Conservation (phyloP, 2,329 filamentous ascomycete species). For the Thermothelomyces thermophilus region DNA sequence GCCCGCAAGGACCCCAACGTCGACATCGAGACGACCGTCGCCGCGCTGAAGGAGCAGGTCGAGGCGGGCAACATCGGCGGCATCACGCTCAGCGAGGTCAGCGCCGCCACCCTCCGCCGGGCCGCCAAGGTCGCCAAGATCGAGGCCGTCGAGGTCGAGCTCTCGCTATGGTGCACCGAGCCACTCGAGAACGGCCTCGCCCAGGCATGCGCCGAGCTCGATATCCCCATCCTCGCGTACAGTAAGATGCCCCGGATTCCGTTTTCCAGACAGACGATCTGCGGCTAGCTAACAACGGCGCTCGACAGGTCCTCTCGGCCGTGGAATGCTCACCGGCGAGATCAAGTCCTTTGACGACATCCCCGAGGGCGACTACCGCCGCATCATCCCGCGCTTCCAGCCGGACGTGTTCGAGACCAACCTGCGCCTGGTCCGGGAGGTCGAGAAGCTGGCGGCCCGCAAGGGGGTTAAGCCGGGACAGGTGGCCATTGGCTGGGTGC, state of each 20-base stretch:
- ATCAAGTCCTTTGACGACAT: slow-evolving; percentile 50
- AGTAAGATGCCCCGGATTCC: slow-evolving; percentile 32
- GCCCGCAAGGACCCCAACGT: slow-evolving; percentile 37
- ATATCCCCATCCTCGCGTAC: slow-evolving; percentile 66
- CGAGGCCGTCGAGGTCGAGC: slow-evolving; percentile 41
- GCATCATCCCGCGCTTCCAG: slow-evolving; percentile 51
- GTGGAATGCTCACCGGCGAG: slow-evolving; percentile 47
- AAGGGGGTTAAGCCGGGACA: slow-evolving; percentile 58
- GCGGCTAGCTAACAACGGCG: neutral
- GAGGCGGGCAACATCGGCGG: slow-evolving; percentile 38
- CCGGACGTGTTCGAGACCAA: slow-evolving; percentile 58
- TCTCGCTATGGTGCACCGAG: slow-evolving; percentile 35
- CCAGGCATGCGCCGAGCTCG: slow-evolving; percentile 50
- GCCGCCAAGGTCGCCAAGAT: slow-evolving; percentile 35
- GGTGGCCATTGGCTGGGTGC: slow-evolving; percentile 59
- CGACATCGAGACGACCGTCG: slow-evolving; percentile 39
- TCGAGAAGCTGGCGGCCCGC: slow-evolving; percentile 51
- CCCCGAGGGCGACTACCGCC: slow-evolving; percentile 42
- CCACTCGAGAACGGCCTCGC: slow-evolving; percentile 33
- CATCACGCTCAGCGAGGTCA: slow-evolving; percentile 38
- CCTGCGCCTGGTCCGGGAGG: slow-evolving; percentile 50
- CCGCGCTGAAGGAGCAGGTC: slow-evolving; percentile 32
- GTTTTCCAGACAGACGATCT: neutral
- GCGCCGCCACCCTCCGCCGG: slow-evolving; percentile 35
- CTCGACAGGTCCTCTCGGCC: slow-evolving; percentile 38